Percentiles rank a stretch among this genome's conserved stretches.
Evolutionary conservation across 129 eudicot genomes (phyloP).

Genomic region (Centrapalus pauciflorus): DNA sequence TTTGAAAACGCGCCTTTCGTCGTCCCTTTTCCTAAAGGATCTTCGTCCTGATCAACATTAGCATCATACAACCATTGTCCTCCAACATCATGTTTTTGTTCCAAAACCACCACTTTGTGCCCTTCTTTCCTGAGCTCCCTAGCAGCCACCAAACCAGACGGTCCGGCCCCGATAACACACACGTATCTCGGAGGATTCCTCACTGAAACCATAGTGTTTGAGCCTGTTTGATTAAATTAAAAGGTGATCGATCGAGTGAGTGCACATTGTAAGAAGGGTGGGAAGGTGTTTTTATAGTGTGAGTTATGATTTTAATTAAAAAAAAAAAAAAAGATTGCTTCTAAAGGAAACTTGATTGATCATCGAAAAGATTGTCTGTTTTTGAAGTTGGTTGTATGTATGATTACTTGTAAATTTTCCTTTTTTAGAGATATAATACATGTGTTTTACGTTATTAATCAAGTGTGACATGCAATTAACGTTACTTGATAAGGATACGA

Average conservation of each 20-base stretch:
- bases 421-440: constrained; percentile 11
- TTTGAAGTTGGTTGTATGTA: constrained; percentile 20
- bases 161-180: constrained; percentile 90
- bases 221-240: neutral
- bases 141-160: constrained; percentile 83
- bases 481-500: constrained; percentile 20
- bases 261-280: constrained; percentile 31
- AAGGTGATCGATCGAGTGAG: constrained; percentile 12
- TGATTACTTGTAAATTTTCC: constrained; percentile 4
- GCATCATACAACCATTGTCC: constrained; percentile 96
- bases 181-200: constrained; percentile 35
- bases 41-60: constrained; percentile 51
- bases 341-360: constrained; percentile 9
- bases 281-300: constrained; percentile 36
- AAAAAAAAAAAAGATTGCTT: constrained; percentile 28
- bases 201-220: constrained; percentile 42
- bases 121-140: constrained; percentile 84
- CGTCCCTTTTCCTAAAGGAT: constrained; percentile 50
- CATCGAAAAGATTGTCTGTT: neutral
- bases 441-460: constrained; percentile 19
- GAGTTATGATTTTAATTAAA: too few relatives aligned
- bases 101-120: constrained; percentile 71
- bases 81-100: constrained; percentile 85
- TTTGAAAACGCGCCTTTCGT: constrained; percentile 8
- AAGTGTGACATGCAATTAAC: constrained; percentile 17